These are phyloP conservation scores for Brasilioporus rufonigricans DNA, from an alignment of 768 basidiomycete genomes.

Conservation along the genomic window DNA sequence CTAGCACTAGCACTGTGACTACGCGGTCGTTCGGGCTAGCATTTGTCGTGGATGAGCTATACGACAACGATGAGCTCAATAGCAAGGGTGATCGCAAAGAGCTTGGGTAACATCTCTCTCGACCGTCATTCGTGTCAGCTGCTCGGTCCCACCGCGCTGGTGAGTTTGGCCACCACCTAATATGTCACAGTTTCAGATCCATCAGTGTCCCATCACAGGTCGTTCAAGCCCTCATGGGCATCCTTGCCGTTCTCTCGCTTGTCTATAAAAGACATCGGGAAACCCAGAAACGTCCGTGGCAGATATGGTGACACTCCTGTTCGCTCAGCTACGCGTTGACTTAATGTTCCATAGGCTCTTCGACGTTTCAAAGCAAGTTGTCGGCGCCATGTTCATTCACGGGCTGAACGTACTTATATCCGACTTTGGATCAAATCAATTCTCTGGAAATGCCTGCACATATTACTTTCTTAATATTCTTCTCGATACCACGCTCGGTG, in stretches of 20 bases:
- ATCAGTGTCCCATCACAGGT: constrained; percentile 39
- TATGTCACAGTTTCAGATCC: not conserved
- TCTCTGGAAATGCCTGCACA: constrained; percentile 81
- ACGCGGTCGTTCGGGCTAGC: not conserved
- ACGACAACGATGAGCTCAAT: constrained; percentile 13
- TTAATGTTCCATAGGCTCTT: constrained; percentile 60
- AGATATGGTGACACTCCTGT: constrained; percentile 68
- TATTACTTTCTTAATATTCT: constrained; percentile 92
- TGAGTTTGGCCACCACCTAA: constrained; percentile 19
- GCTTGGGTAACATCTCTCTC: constrained; percentile 33
- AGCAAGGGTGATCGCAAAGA: constrained; percentile 1
- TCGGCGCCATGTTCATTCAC: constrained; percentile 83
- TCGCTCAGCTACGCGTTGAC: not conserved
- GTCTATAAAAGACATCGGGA: constrained; percentile 89
- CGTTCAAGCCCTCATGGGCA: constrained; percentile 86
- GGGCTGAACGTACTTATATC: constrained; percentile 78
- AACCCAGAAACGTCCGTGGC: constrained; percentile 82
- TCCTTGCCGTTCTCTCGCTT: constrained; percentile 83
- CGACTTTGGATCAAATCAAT: constrained; percentile 65
- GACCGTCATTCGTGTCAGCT: constrained; percentile 45
- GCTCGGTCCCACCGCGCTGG: constrained; percentile 47
- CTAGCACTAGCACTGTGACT: no score
- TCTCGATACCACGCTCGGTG: constrained; percentile 74
- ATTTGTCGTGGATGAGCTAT: not conserved
- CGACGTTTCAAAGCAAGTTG: constrained; percentile 89